These are phyloP conservation scores for Boletellus sp. DNA, from an alignment of 768 basidiomycete species.

Conservation along the genomic window DNA sequence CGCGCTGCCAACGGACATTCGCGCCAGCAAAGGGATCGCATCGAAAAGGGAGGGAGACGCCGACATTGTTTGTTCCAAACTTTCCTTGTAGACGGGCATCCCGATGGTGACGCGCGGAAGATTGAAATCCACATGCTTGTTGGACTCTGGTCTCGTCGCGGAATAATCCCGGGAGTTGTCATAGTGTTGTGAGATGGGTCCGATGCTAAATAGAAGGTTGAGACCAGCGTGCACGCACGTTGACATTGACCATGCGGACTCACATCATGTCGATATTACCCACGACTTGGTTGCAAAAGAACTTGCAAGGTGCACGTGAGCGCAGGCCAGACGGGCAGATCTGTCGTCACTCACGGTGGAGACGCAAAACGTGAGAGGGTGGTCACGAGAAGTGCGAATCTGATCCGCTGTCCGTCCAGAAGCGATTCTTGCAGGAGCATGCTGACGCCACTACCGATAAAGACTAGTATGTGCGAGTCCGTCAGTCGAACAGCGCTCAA, in stretches of 20 bases:
- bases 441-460: constrained; percentile 58
- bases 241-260: constrained; percentile 18
- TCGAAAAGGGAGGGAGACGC: constrained; percentile 21
- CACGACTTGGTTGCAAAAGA: constrained; percentile 69
- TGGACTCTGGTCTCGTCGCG: constrained; percentile 56
- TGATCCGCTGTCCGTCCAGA: constrained; percentile 58
- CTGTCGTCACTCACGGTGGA: constrained; percentile 50
- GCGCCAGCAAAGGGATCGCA: not conserved
- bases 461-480: constrained; percentile 44
- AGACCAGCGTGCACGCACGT: not conserved
- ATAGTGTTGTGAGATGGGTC: constrained; percentile 81
- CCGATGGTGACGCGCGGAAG: constrained; percentile 78
- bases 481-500: constrained; percentile 5
- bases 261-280: constrained; percentile 62
- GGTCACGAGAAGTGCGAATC: constrained; percentile 65
- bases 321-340: not conserved
- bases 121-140: constrained; percentile 56
- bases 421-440: constrained; percentile 63
- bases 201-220: constrained; percentile 43
- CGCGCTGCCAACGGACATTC: constrained; percentile 36
- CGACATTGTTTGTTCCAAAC: constrained; percentile 76
- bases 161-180: constrained; percentile 85
- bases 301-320: constrained; percentile 38
- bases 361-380: constrained; percentile 74
- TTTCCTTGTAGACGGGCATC: constrained; percentile 88